Conservation (phyloP, 2,329 filamentous ascomycete species). For the Erysiphe neolycopersici region DNA sequence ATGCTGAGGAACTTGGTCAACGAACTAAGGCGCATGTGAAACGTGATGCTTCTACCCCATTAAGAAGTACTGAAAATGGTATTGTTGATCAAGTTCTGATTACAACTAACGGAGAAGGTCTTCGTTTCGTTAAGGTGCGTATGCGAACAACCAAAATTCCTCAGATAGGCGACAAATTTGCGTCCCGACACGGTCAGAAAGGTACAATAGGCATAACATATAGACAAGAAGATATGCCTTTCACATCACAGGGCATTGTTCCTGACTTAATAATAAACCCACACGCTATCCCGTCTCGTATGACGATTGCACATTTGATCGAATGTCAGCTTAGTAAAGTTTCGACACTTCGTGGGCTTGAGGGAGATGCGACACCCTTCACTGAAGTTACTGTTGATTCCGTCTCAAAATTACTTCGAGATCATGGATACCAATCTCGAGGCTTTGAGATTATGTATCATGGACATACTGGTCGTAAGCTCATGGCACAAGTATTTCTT, state of each 20-base stretch:
- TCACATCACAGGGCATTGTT: slow-evolving; percentile 69
- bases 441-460: slow-evolving; percentile 99
- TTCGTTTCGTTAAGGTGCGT: slow-evolving; percentile 91
- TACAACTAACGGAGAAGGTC: slow-evolving; percentile 80
- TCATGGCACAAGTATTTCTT: slow-evolving; percentile 85
- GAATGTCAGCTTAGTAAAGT: slow-evolving; percentile 96
- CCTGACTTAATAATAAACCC: slow-evolving; percentile 98
- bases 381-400: slow-evolving; percentile 93
- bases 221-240: slow-evolving; percentile 95
- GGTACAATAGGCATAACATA: slow-evolving; percentile 98
- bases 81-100: slow-evolving; percentile 85
- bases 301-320: slow-evolving; percentile 99
- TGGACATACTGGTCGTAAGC: slow-evolving; percentile 82
- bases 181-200: slow-evolving; percentile 96
- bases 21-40: slow-evolving; percentile 75
- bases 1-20: slow-evolving; percentile 81
- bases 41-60: slow-evolving; percentile 80
- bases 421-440: slow-evolving; percentile 85
- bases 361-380: slow-evolving; percentile 93
- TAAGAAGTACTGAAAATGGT: slow-evolving; percentile 87
- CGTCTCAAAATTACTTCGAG: slow-evolving; percentile 60
- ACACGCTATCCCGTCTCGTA: slow-evolving; percentile 97
- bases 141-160: slow-evolving; percentile 94
- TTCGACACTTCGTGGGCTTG: slow-evolving; percentile 71
- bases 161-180: slow-evolving; percentile 98